Conservation (phyloP, 352 stramenopile genomes). For the Phytophthora sp. region DNA sequence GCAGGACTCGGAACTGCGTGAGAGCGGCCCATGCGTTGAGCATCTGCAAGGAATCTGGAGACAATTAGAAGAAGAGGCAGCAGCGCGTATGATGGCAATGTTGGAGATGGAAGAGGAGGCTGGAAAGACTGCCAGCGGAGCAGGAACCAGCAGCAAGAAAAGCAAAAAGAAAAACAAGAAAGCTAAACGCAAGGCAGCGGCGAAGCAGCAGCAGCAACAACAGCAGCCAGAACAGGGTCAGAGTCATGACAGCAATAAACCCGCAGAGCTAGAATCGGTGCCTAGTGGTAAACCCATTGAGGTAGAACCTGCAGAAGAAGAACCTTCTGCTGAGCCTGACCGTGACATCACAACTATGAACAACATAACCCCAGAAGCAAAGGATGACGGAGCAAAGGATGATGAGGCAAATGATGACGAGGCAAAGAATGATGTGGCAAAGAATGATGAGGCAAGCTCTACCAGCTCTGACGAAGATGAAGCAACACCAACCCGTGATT, state of each 20-base stretch:
- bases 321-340: slow-evolving; percentile 1
- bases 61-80: slow-evolving; percentile 77
- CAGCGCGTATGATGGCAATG: slow-evolving; percentile 83
- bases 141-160: slow-evolving; percentile 38
- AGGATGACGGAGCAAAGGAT: no score
- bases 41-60: slow-evolving; percentile 71
- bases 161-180: slow-evolving; percentile 84
- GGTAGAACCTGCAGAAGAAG: neutral
- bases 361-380: neutral
- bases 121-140: slow-evolving; percentile 9
- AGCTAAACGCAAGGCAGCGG: slow-evolving; percentile 57
- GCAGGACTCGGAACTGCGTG: slow-evolving; percentile 60
- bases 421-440: no score
- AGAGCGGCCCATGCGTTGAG: slow-evolving; percentile 65
- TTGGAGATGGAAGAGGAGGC: slow-evolving; percentile 80
- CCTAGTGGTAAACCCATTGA: no score
- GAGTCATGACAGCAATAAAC: neutral
- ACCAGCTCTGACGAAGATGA: slow-evolving; percentile 32
- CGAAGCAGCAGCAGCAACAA: slow-evolving; percentile 34
- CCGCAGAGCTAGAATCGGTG: slow-evolving; percentile 4
- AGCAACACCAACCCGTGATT: slow-evolving; percentile 10
- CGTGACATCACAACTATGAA: neutral
- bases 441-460: slow-evolving; percentile 23
- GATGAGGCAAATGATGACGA: no score
- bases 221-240: slow-evolving; percentile 8